Base-by-base conservation (phyloP, 257 asterid species). In the Petunia axillaris region DNA sequence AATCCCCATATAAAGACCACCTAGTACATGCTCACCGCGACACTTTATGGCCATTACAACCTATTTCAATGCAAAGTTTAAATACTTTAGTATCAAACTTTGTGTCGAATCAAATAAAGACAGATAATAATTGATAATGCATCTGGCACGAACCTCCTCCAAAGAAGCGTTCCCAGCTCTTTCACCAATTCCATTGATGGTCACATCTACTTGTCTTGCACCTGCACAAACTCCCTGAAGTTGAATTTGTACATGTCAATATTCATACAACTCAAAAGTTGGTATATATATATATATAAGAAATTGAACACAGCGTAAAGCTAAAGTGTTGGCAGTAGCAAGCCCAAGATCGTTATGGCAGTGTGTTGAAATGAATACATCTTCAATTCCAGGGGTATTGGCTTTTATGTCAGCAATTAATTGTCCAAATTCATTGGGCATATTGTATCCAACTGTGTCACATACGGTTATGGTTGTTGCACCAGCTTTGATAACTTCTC, bases 311-410 rank as follows among this genome's bases (percentile, higher is more conserved):
- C 25, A 25, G 25, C 91, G 70, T 82, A 95, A 98, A 81, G 91
- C 90, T 81, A 95, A 70, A 76, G 97, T 90, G 86, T 95, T 95
- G 66, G 97, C 98, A 25, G 98, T 92, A 66, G 99, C 86, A 75
- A 93, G 97, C 65, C 99, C 99, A 83, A 95, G 95, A 88, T 95
- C 99, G 80, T 95, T 95, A 83, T 95, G 99, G 83, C 98, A 95
- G 81, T 95, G 98, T 1, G 99, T 92, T 46, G 99, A 95, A 77
- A 95, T 93, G 70, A 95, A 89, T 37, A 91, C 97, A 88, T 92
- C 87, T 76, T 95, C 97, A 79, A 95, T 88, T 60, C 97, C 97
- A 59, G 92, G 93, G 58, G 98, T 93, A 83, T 93, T 92, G 80
- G 90, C 87, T 89, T 93, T 93, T 74, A 95, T 88, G 54, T 91